These are phyloP conservation scores for Fomitiporia mediterranea DNA, from an alignment of 1,284 basidiomycete genomes.

Conservation along the genomic window DNA sequence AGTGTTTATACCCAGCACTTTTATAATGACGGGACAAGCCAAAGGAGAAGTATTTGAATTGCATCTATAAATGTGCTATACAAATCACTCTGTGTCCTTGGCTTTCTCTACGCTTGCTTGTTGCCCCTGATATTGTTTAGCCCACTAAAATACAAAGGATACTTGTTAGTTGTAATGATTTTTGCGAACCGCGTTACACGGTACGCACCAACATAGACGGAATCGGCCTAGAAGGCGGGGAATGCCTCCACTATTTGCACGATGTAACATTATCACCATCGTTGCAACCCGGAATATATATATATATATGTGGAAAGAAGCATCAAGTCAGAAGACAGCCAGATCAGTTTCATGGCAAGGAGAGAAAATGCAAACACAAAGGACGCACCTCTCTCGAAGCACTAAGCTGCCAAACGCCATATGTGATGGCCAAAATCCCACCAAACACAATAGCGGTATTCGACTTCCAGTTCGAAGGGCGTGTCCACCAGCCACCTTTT, in stretches of 20 bases:
- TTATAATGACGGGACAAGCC: background rate
- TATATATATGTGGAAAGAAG: background rate
- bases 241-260: slow-evolving; percentile 26
- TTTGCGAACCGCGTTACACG: background rate
- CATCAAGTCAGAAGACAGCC: background rate
- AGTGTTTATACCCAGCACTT: too few relatives aligned
- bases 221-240: slow-evolving; percentile 50
- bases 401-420: slow-evolving; percentile 55
- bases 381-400: slow-evolving; percentile 56
- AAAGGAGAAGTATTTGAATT: background rate
- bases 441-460: slow-evolving; percentile 59
- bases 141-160: slow-evolving; percentile 27
- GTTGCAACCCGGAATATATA: too few relatives aligned
- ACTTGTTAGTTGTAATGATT: background rate
- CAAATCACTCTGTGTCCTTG: background rate
- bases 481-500: slow-evolving; percentile 73
- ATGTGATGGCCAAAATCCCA: slow-evolving; percentile 55
- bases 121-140: slow-evolving; percentile 29
- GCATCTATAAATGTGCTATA: background rate
- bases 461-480: slow-evolving; percentile 64
- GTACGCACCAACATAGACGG: slow-evolving; percentile 58
- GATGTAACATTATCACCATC: too few relatives aligned
- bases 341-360: slow-evolving; percentile 24
- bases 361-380: background rate
- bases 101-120: background rate